Conservation (phyloP, 2,329 filamentous ascomycete species). For the Hypoxylon sp. region DNA sequence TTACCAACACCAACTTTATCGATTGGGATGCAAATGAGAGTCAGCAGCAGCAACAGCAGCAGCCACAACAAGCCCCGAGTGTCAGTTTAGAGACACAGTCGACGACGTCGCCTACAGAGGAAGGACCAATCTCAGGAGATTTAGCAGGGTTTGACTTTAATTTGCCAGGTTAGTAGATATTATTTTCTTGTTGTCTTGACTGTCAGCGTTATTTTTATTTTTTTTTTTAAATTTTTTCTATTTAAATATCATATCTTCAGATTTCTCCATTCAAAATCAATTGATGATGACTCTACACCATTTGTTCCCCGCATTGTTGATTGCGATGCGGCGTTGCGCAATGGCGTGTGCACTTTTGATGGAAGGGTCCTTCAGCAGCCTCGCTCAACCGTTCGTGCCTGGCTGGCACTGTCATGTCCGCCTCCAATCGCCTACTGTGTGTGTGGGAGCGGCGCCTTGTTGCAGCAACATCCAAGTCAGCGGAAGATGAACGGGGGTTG, state of each 20-base stretch:
- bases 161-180: constrained; percentile 50
- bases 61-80: constrained; percentile 29
- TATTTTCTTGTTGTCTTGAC: constrained; percentile 14
- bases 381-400: constrained; percentile 34
- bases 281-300: constrained; percentile 20
- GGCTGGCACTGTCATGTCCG: constrained; percentile 23
- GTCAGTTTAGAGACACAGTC: constrained; percentile 45
- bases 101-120: constrained; percentile 50
- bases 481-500: constrained; percentile 27
- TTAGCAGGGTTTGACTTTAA: constrained; percentile 53
- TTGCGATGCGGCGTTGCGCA: constrained; percentile 41
- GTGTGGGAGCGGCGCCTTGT: constrained; percentile 27
- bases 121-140: constrained; percentile 44
- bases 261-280: constrained; percentile 28
- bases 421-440: constrained; percentile 29
- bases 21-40: constrained; percentile 72
- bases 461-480: constrained; percentile 32
- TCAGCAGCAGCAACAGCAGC: constrained; percentile 35
- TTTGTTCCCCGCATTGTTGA: constrained; percentile 41
- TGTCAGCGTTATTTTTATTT: background rate
- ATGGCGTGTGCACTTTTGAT: constrained; percentile 30
- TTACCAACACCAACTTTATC: constrained; percentile 87
- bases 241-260: background rate
- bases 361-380: constrained; percentile 28
- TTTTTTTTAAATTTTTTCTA: constrained; percentile 4